Percentiles rank a stretch among this genome's conserved stretches.
These are phyloP conservation scores for Calendula officinalis DNA, from an alignment of 129 eudicot genomes.

Conservation along the genomic window DNA sequence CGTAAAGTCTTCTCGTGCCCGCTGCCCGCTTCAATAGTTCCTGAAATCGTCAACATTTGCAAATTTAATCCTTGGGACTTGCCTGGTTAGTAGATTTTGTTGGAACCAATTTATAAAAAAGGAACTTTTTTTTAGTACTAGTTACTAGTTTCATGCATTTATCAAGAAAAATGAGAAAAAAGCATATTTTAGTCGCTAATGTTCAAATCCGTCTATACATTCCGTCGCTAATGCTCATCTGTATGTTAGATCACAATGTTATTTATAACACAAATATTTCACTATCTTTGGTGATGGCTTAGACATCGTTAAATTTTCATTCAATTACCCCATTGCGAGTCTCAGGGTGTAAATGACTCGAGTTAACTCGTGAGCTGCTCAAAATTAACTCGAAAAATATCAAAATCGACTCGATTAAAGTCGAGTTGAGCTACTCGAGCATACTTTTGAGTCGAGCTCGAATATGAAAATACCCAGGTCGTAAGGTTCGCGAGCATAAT, in stretches of 20 bases:
- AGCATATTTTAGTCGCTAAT: neutral
- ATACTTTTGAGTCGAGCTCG: too few species aligned
- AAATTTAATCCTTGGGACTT: slow-evolving; percentile 65
- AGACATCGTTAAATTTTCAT: too few species aligned
- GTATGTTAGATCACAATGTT: neutral
- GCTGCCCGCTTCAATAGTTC: slow-evolving; percentile 79
- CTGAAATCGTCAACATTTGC: slow-evolving; percentile 55
- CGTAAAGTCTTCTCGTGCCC: slow-evolving; percentile 67
- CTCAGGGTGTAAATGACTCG: too few species aligned
- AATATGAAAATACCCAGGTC: too few species aligned
- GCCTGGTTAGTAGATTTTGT: slow-evolving; percentile 50
- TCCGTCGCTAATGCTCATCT: neutral
- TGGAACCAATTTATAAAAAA: neutral
- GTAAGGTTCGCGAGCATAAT: too few species aligned
- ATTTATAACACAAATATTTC: too few species aligned
- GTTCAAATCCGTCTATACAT: neutral
- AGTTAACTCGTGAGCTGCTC: too few species aligned
- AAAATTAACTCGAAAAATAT: too few species aligned
- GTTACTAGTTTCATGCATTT: slow-evolving; percentile 7
- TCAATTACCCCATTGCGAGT: too few species aligned
- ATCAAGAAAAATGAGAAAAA: neutral
- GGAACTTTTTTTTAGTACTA: neutral
- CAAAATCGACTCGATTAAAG: too few species aligned
- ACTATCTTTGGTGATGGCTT: too few species aligned
- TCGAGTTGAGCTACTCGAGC: too few species aligned